These are phyloP conservation scores for Aspergillus incahuasiensis DNA, from an alignment of 495 filamentous ascomycete genomes.

Conservation along the genomic window DNA sequence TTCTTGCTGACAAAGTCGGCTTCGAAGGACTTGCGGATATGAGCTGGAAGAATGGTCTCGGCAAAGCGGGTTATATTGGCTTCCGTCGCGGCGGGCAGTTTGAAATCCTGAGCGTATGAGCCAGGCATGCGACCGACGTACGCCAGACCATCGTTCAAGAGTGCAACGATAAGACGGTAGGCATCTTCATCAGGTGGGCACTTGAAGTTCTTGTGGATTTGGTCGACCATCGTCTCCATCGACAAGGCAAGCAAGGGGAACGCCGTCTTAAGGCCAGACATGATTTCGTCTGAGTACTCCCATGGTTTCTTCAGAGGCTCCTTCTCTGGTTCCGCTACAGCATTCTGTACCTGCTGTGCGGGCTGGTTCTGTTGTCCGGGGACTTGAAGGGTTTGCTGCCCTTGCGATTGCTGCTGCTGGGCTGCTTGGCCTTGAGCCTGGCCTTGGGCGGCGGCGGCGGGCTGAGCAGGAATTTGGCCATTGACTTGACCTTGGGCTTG, in stretches of 20 bases:
- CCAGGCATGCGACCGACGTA: slow-evolving; percentile 83
- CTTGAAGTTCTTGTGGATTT: slow-evolving; percentile 97
- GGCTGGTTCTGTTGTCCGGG: slow-evolving; percentile 34
- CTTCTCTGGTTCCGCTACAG: slow-evolving; percentile 29
- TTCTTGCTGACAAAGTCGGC: slow-evolving; percentile 90
- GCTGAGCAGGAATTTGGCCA: slow-evolving; percentile 16
- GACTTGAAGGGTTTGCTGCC: slow-evolving; percentile 34
- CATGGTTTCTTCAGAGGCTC: slow-evolving; percentile 71
- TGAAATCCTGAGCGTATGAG: slow-evolving; percentile 84
- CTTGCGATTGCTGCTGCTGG: slow-evolving; percentile 14
- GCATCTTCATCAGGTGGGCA: slow-evolving; percentile 98
- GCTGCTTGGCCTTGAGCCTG: slow-evolving; percentile 26
- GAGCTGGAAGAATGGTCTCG: slow-evolving; percentile 87
- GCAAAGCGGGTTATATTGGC: slow-evolving; percentile 94
- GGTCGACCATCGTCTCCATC: slow-evolving; percentile 99
- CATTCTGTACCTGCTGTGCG: slow-evolving; percentile 21
- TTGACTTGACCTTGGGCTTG: slow-evolving; percentile 14
- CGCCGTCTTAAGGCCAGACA: slow-evolving; percentile 87
- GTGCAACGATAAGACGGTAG: slow-evolving; percentile 92
- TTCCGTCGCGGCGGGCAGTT: slow-evolving; percentile 84
- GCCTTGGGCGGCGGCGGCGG: slow-evolving; percentile 10
- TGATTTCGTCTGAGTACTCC: slow-evolving; percentile 95
- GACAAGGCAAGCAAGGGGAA: slow-evolving; percentile 93
- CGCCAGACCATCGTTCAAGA: slow-evolving; percentile 86
- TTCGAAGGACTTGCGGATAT: slow-evolving; percentile 92